Percentiles rank a stretch among this genome's conserved stretches.
Evolutionary conservation across 495 filamentous ascomycete species (phyloP).

Genomic region (Trichoderma reesei): DNA sequence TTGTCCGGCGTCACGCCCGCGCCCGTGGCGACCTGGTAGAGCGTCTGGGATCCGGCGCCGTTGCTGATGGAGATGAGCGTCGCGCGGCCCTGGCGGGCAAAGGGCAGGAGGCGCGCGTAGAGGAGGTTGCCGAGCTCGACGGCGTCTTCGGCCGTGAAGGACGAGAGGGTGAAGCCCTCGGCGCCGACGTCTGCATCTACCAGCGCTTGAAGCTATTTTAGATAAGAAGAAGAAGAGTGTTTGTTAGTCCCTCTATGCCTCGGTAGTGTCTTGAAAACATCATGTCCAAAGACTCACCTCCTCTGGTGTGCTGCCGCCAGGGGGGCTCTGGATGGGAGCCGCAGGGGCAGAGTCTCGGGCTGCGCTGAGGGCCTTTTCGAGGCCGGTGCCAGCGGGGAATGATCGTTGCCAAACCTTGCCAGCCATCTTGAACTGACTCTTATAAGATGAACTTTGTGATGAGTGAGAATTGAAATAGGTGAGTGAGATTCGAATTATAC

Average conservation of each 20-base stretch:
- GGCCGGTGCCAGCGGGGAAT: neutral
- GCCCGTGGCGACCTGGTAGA: conserved; percentile 36
- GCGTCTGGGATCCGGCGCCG: conserved; percentile 43
- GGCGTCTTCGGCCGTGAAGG: conserved; percentile 57
- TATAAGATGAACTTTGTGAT: neutral
- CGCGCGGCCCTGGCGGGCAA: conserved; percentile 33
- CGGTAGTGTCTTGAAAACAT: neutral
- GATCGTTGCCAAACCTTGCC: neutral
- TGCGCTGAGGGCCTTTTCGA: neutral
- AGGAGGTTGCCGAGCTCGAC: conserved; percentile 57
- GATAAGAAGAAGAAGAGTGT: no score
- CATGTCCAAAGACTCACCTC: neutral
- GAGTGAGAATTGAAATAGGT: neutral
- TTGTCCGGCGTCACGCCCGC: conserved; percentile 53
- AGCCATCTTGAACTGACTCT: neutral
- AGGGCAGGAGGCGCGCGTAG: conserved; percentile 47
- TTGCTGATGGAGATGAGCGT: conserved; percentile 58
- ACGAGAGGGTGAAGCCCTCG: conserved; percentile 39
- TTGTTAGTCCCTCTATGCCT: no score
- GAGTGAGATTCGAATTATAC: neutral
- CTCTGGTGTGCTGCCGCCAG: neutral
- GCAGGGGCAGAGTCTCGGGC: neutral
- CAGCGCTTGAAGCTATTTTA: neutral
- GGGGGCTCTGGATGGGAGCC: neutral
- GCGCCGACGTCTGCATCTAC: neutral